Base-by-base conservation (phyloP, 305 asterid genomes). In the Solanum hybrid region DNA sequence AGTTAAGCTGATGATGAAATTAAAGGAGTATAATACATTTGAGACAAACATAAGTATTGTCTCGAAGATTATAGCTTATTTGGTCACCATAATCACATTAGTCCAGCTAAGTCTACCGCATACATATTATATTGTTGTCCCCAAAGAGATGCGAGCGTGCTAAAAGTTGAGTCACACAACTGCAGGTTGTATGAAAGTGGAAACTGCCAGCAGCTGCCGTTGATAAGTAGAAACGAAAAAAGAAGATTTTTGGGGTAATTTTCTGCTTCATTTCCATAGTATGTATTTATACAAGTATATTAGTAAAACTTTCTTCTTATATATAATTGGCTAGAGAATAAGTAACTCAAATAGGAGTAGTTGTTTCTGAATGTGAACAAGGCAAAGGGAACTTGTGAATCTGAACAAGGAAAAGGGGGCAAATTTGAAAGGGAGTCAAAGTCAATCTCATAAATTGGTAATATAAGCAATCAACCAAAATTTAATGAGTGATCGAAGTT, bases 381-480 rank as follows among this genome's bases (percentile, higher is more conserved):
- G 64, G 64, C 64, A 51, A 51, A 57, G 67, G 67, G n/a, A 57
- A 57, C 67, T 57, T 57, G 67, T 67, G 6, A 67, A 67, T 67
- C 74, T 67, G 29, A 9, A 67, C 29, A 67, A 67, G 20, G 79
- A 4, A 74, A 75, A 75, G 35, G 24, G 75, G 29, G 37, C 75
- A 76, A 88, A 88, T 90, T 78, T 61, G 39, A 86, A 82, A 82
- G 29, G 29, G 28, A 39, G 71, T 28, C 89, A 89, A 51, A 80
- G 85, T n/a, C 39, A 35, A 8, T 16, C n/a, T 26, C 22, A 29
- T 6, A 29, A 71, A 40, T 37, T n/a, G 31, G 35, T 20, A 77
- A 22, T 42, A 57, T 26, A 5, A 20, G 11, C 42, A 34, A 29
- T 80, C 51, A 89, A 46, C 67, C 67, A 81, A 20, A 81, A 81